These are phyloP conservation scores for Penicillium sp. DNA, from an alignment of 2,329 filamentous ascomycete genomes.

Conservation along the genomic window DNA sequence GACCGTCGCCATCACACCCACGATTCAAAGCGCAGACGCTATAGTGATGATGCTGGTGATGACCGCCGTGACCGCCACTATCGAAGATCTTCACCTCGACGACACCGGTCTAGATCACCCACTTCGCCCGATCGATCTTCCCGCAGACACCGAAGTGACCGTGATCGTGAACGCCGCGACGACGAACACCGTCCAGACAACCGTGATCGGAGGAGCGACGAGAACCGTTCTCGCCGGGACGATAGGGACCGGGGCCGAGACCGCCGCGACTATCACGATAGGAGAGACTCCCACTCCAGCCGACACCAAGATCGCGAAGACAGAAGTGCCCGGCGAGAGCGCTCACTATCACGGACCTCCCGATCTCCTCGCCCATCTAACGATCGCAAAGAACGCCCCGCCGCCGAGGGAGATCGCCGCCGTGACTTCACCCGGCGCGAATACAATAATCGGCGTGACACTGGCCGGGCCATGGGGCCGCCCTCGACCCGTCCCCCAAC, in stretches of 20 bases:
- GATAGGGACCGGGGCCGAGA: slow-evolving; percentile 15
- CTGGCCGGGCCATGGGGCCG: slow-evolving; percentile 17
- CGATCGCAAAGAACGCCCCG: slow-evolving; percentile 9
- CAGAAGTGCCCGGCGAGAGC: slow-evolving; percentile 20
- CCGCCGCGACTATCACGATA: slow-evolving; percentile 19
- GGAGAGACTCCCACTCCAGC: slow-evolving; percentile 20
- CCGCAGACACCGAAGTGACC: slow-evolving; percentile 25
- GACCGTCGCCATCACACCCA: slow-evolving; percentile 22
- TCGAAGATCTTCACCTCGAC: slow-evolving; percentile 23
- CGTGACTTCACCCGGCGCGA: slow-evolving; percentile 24
- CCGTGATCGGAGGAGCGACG: slow-evolving; percentile 16
- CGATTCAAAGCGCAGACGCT: slow-evolving; percentile 24
- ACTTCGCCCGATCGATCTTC: slow-evolving; percentile 23
- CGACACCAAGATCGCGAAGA: slow-evolving; percentile 25
- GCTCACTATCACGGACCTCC: slow-evolving; percentile 24
- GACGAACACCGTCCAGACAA: background rate
- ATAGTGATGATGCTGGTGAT: slow-evolving; percentile 27
- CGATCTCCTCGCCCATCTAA: slow-evolving; percentile 22
- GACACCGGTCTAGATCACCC: slow-evolving; percentile 26
- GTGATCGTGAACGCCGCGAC: slow-evolving; percentile 21
- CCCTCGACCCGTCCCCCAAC: slow-evolving; percentile 10
- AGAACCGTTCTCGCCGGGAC: slow-evolving; percentile 10
- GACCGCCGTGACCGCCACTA: slow-evolving; percentile 20
- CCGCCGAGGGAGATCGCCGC: slow-evolving; percentile 13
- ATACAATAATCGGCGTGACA: slow-evolving; percentile 19